Evolutionary conservation across 1,139 yeast species (phyloP).

Genomic region (Yamadazyma triangularis): DNA sequence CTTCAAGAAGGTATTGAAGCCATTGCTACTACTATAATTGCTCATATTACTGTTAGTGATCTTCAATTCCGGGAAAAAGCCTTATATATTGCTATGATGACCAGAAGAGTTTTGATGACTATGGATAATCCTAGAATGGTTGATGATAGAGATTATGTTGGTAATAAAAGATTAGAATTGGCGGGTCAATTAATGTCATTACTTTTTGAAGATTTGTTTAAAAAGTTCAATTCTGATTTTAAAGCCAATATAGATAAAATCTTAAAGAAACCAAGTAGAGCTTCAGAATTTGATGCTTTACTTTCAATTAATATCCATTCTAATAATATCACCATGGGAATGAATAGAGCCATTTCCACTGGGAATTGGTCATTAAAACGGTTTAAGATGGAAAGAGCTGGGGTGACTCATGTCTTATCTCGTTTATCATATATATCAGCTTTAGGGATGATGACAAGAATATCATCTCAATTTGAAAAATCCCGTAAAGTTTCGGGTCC

Average conservation of each 20-base stretch:
- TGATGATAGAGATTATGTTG: constrained; percentile 97
- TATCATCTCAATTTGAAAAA: constrained; percentile 95
- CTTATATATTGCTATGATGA: constrained; percentile 90
- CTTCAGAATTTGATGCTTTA: constrained; percentile 92
- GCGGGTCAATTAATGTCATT: constrained; percentile 97
- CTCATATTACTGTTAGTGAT: constrained; percentile 84
- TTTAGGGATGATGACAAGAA: constrained; percentile 99
- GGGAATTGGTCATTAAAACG: constrained; percentile 99
- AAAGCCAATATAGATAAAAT: constrained; percentile 93
- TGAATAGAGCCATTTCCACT: constrained; percentile 94
- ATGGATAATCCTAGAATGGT: constrained; percentile 93
- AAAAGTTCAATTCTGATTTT: constrained; percentile 91
- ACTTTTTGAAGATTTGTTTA: constrained; percentile 92
- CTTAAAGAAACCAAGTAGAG: constrained; percentile 87
- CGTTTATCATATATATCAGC: constrained; percentile 92
- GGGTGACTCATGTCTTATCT: constrained; percentile 94
- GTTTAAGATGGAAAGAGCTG: constrained; percentile 99
- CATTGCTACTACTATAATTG: constrained; percentile 91
- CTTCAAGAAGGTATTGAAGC: constrained; percentile 97
- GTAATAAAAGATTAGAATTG: constrained; percentile 93
- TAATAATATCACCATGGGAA: constrained; percentile 87
- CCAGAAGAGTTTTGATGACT: constrained; percentile 93
- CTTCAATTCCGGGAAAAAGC: constrained; percentile 93
- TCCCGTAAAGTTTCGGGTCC: constrained; percentile 98
- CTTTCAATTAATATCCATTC: constrained; percentile 86